Evolutionary conservation across 2,329 filamentous ascomycete species (phyloP).

Genomic region (Elsinoe fawcettii): DNA sequence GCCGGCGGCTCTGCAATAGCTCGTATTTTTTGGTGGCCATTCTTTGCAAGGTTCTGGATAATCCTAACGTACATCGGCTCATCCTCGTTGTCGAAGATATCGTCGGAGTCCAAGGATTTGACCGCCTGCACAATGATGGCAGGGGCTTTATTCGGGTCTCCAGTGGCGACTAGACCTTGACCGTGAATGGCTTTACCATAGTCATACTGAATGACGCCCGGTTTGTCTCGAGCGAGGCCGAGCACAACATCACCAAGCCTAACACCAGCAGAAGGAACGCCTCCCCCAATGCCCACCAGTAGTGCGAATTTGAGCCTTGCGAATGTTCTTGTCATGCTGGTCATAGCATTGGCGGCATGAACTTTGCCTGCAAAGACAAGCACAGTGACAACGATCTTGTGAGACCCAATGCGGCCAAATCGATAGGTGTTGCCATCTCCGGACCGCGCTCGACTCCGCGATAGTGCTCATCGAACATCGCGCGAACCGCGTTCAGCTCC

Average conservation of each 20-base stretch:
- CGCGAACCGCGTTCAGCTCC: background rate
- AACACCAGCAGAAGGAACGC: slow-evolving; percentile 24
- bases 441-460: background rate
- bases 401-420: slow-evolving; percentile 21
- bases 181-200: slow-evolving; percentile 3
- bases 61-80: background rate
- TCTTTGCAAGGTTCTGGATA: background rate
- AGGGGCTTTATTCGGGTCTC: slow-evolving; percentile 16
- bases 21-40: background rate
- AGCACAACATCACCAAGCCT: slow-evolving; percentile 26
- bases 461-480: background rate
- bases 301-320: slow-evolving; percentile 16
- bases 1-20: background rate
- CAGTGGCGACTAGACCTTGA: background rate
- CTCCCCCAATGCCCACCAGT: slow-evolving; percentile 24
- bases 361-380: slow-evolving; percentile 20
- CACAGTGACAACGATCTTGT: slow-evolving; percentile 23
- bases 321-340: slow-evolving; percentile 20
- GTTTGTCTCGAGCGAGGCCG: background rate
- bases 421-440: slow-evolving; percentile 21
- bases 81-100: background rate
- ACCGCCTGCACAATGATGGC: slow-evolving; percentile 15
- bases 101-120: slow-evolving; percentile 13
- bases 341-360: slow-evolving; percentile 21
- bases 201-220: background rate